phyloP scores from a whole-genome alignment of 495 filamentous ascomycete species.

The Choiromyces venosus region DNA sequence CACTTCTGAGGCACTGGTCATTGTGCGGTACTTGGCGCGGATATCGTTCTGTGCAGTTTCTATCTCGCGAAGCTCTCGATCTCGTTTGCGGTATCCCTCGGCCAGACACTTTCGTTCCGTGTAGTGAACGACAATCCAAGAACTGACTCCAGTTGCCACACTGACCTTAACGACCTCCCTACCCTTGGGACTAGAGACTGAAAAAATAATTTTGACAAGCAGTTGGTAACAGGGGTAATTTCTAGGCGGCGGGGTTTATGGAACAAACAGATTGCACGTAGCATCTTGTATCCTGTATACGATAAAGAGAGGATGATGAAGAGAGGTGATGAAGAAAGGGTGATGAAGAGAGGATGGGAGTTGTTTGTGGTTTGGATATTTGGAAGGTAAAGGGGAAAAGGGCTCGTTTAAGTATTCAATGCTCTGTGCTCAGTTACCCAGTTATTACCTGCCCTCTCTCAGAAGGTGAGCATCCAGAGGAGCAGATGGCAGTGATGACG shows the following conservation, averaged over 20 bases:
- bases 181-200: neutral
- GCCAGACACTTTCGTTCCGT: neutral
- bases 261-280: neutral
- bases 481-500: neutral
- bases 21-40: neutral
- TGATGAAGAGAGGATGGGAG: neutral
- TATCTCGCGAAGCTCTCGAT: neutral
- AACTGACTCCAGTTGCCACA: neutral
- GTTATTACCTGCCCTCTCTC: neutral
- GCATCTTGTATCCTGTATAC: neutral
- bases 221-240: neutral
- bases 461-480: neutral
- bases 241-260: neutral
- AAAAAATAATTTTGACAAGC: neutral
- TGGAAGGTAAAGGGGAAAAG: neutral
- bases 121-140: neutral
- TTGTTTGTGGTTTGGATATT: neutral
- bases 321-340: no score
- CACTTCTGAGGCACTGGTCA: neutral
- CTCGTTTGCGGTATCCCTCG: neutral
- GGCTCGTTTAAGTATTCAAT: neutral
- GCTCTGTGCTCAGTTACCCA: neutral
- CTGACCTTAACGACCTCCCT: neutral
- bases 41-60: neutral
- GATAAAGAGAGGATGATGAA: neutral